Evolutionary conservation across 1,139 yeast species (phyloP), one percentile per base, ranked within the genome.

Genomic region (Sugiyamaella sp.): DNA sequence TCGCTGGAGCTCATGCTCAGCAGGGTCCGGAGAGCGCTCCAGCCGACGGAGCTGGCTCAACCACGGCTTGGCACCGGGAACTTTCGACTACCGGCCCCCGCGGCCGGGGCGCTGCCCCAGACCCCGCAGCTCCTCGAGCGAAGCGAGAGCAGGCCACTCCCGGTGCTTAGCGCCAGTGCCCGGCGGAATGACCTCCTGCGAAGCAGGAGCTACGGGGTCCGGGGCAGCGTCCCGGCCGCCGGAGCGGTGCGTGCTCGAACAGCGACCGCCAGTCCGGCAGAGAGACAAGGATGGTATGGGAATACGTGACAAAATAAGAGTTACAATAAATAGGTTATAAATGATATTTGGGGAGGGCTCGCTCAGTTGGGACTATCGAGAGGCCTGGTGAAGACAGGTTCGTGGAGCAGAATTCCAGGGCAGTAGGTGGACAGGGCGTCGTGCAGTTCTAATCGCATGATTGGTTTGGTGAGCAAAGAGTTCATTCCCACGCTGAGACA

Each of bases 391-490:
- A 51, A 33, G 9, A 53, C 56, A 10, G 60, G 60, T 27, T 57
- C 60, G 32, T 57, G 60, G 5, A 57, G 52, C 4, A 35, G 43
- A n/a, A 52, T 46, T 6, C 60, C 60, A 2, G 65, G 62, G 52
- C 75, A 73, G 58, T 67, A 75, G 57, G 74, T 70, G 24, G 58
- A 63, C 21, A 79, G 55, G 22, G 76, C 70, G 47, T 80, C 80
- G 56, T 81, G 75, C 60, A 90, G 74, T 60, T 85, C 81, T 12
- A 80, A 75, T 66, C 96, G 77, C 68, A 87, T 79, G 24, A 91
- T 85, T 0, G 99, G 99, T 66, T 91, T 91, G 3, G 95, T 80
- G 57, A 93, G 77, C 66, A 91, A 88, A 4, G 91, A 95, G 62
- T 86, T 79, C 96, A 91, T 89, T 2, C 97, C 97, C 24, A 86